Evolutionary conservation across 148 eudicot species (phyloP), one percentile per base, ranked within the genome.

Genomic region (Tetragonia tetragonoides): DNA sequence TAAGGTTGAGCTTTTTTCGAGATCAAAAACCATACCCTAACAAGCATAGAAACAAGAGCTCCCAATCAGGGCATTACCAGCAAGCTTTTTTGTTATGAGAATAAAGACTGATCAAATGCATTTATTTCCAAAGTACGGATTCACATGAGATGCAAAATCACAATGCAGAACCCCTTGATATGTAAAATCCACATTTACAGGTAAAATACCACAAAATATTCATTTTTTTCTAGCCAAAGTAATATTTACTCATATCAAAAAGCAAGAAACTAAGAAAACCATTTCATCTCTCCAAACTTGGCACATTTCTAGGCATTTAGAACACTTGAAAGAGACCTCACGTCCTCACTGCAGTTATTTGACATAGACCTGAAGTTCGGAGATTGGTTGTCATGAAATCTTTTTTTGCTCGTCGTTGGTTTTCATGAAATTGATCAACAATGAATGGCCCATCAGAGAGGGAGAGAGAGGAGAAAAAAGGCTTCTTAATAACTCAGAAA

Each of bases 21-120:
- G 90, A 87, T 95, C 99, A 84, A 95, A 95, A 20, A 91, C 91
- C 90, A 93, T 83, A 23, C 99, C 99, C 99, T 95, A 83, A 66
- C 54, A 74, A 77, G 57, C 65, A 41, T 7, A 67, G 61, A 56
- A 61, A 80, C 2, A 63, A 75, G 63, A 59, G 12, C 57, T 18
- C 24, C 37, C 74, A 40, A 44, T 75, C 28, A 76, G 76, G 62
- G 59, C 15, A 78, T 60, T 18, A 77, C 10, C 41, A 68, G 40
- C 34, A 14, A 15, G 60, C 24, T n/a, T 56, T 69, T 59, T 70
- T 23, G 0, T 16, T 39, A 11, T 17, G 63, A 28, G 53, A 28
- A 59, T n/a, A 34, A 16, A 70, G 24, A 21, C 6, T 16, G 18
- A 46, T 14, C 42, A 61, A 60, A 24, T 59, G 17, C 75, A 61